Conservation (phyloP, 495 filamentous ascomycete genomes). For the Friedmanniomyces simplex region DNA sequence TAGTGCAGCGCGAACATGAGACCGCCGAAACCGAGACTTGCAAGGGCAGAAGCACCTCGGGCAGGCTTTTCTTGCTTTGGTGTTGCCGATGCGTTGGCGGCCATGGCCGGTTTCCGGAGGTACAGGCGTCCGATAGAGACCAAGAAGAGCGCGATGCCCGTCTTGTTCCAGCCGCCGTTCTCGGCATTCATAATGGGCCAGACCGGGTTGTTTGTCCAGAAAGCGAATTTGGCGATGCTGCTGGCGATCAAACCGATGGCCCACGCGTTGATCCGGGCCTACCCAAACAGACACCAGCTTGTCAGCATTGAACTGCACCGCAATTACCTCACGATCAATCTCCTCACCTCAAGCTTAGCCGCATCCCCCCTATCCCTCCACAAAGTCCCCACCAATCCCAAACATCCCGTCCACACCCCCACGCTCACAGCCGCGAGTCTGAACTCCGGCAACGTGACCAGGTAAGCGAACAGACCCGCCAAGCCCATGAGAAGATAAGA, state of each 20-base stretch:
- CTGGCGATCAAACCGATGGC: conserved; percentile 74
- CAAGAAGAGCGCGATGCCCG: conserved; percentile 64
- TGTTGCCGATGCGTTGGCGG: conserved; percentile 39
- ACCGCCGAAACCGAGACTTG: conserved; percentile 69
- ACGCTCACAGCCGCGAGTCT: conserved; percentile 75
- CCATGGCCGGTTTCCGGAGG: conserved; percentile 31
- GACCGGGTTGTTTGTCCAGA: conserved; percentile 91
- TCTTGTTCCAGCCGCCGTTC: conserved; percentile 90
- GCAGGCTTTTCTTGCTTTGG: conserved; percentile 24
- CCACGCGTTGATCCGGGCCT: conserved; percentile 65
- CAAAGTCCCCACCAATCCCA: conserved; percentile 51
- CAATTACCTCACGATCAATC: no score
- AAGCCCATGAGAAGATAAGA: conserved; percentile 63
- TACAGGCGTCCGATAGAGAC: conserved; percentile 49
- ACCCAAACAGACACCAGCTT: no score
- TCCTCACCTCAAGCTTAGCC: conserved; percentile 50
- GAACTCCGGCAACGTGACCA: conserved; percentile 58
- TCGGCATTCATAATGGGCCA: conserved; percentile 85
- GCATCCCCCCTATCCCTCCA: conserved; percentile 68
- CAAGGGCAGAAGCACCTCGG: conserved; percentile 59
- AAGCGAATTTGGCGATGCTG: conserved; percentile 83
- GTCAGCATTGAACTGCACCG: no score
- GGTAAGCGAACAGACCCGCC: conserved; percentile 66
- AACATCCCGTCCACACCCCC: conserved; percentile 44
- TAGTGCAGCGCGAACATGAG: conserved; percentile 89